Percentiles rank a stretch among this genome's conserved stretches.
Evolutionary conservation across 768 basidiomycete genomes (phyloP).

Genomic region (Lactarius psammicola): DNA sequence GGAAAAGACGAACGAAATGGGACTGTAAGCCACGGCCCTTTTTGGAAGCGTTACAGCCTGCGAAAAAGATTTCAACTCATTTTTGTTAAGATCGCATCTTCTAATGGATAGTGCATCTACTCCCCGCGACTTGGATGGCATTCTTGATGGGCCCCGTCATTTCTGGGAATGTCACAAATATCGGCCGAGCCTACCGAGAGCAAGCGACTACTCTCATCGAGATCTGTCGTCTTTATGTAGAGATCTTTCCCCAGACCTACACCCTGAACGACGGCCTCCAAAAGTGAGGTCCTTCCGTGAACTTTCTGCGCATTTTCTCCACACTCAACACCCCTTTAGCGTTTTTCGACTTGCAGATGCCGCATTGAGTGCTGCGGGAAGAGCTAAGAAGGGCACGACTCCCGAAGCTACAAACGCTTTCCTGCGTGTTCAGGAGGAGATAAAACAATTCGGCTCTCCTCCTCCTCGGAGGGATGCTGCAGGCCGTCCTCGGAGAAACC

Average conservation of each 20-base stretch:
- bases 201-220: background rate
- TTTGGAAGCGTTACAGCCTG: too few species aligned
- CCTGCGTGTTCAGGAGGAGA: background rate
- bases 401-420: background rate
- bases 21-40: too few species aligned
- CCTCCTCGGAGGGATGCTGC: too few species aligned
- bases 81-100: too few species aligned
- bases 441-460: background rate
- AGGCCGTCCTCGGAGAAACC: background rate
- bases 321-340: background rate
- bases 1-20: too few species aligned
- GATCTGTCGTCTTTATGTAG: background rate
- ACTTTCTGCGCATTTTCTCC: background rate
- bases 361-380: background rate
- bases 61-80: too few species aligned
- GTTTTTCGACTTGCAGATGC: background rate
- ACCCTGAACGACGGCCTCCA: background rate
- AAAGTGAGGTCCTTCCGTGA: background rate
- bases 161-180: too few species aligned
- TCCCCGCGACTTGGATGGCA: too few species aligned
- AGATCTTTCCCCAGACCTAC: background rate
- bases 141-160: too few species aligned
- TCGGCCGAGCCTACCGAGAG: too few species aligned
- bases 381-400: background rate
- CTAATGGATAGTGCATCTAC: too few species aligned